A percentile compares a stretch with the other conserved stretches of the same genome.
These are phyloP conservation scores for Eimeria sp. DNA, from an alignment of 169 alveolate species.

Conservation along the genomic window DNA sequence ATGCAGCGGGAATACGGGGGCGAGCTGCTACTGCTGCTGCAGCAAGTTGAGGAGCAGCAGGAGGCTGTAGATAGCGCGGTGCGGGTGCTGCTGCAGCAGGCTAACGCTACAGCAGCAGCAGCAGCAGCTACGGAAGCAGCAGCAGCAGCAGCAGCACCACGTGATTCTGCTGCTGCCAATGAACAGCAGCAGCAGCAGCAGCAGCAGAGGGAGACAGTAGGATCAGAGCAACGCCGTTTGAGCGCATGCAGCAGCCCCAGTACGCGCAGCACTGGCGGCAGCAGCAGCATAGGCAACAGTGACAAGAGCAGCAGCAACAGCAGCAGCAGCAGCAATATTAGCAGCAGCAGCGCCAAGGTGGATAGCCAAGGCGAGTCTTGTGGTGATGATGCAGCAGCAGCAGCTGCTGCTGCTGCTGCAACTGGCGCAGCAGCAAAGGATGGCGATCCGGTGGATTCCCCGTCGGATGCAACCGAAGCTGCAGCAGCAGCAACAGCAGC, in stretches of 20 bases:
- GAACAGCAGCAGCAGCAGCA: constrained; percentile 10
- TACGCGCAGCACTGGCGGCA: constrained; percentile 33
- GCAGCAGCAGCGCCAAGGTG: neutral
- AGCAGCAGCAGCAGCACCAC: neutral
- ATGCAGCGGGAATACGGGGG: constrained; percentile 22
- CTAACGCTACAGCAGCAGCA: neutral
- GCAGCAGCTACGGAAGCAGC: neutral
- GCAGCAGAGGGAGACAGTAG: constrained; percentile 1
- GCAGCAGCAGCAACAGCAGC: constrained; percentile 28
- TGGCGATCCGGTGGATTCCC: neutral
- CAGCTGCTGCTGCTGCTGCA: neutral
- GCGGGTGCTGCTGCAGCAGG: constrained; percentile 1
- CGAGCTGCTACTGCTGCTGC: constrained; percentile 18
- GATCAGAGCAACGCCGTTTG: neutral
- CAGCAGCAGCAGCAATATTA: constrained; percentile 16
- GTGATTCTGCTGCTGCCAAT: neutral
- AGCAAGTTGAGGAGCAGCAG: constrained; percentile 39
- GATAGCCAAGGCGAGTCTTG: neutral
- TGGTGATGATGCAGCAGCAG: constrained; percentile 6
- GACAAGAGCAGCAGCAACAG: constrained; percentile 17
- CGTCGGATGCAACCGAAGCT: neutral
- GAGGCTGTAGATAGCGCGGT: constrained; percentile 4
- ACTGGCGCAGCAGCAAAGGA: neutral
- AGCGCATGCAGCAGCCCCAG: constrained; percentile 60
- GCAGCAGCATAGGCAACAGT: constrained; percentile 31